These are phyloP conservation scores for Serpula lacrymans DNA, from an alignment of 768 basidiomycete species.

Conservation along the genomic window DNA sequence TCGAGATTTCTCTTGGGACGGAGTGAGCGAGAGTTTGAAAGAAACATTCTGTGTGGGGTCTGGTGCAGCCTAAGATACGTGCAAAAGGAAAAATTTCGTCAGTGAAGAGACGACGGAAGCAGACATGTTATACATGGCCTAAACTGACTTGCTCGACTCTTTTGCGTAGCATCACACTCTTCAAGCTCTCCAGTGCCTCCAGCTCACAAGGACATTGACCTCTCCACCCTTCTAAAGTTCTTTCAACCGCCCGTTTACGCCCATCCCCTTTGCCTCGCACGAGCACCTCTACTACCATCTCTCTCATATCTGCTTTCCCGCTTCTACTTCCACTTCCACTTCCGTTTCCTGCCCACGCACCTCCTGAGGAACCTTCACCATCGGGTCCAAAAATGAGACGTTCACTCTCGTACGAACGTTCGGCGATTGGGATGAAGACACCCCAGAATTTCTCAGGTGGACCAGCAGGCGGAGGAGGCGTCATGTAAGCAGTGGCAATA, in stretches of 20 bases:
- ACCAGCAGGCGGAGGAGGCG: constrained; percentile 63
- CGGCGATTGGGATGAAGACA: constrained; percentile 68
- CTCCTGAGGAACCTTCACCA: constrained; percentile 44
- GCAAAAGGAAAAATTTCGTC: constrained; percentile 1
- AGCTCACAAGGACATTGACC: constrained; percentile 42
- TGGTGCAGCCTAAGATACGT: constrained; percentile 29
- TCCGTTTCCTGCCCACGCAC: constrained; percentile 7
- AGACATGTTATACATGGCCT: constrained; percentile 6
- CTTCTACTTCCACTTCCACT: too few relatives aligned
- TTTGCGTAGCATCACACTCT: constrained; percentile 39
- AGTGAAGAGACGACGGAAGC: not conserved
- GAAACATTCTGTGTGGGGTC: constrained; percentile 71
- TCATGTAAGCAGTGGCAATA: constrained; percentile 67
- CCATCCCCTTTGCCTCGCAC: constrained; percentile 42
- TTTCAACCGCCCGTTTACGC: constrained; percentile 54
- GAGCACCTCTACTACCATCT: constrained; percentile 63
- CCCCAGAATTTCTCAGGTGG: constrained; percentile 75
- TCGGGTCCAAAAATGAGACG: constrained; percentile 54
- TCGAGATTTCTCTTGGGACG: constrained; percentile 74
- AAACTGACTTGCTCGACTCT: constrained; percentile 23
- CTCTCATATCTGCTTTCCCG: constrained; percentile 34
- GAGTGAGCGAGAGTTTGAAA: constrained; percentile 86
- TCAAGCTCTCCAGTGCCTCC: constrained; percentile 49
- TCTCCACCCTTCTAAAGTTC: constrained; percentile 63
- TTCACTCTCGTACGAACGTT: constrained; percentile 56